Evolutionary conservation across 306 rosid species (phyloP).

Genomic region (Arachis hypogaea): DNA sequence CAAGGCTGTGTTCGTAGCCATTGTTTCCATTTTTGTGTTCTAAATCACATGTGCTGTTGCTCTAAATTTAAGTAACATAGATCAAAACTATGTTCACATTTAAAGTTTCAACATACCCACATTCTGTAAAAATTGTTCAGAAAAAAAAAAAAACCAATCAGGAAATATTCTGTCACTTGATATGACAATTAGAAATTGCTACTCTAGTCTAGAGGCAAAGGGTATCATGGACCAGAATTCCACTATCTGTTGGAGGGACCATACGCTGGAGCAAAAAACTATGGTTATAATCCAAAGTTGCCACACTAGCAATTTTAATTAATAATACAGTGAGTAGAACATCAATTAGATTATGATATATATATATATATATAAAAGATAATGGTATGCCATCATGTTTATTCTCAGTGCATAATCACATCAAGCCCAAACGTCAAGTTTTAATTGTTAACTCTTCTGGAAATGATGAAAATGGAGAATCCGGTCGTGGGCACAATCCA

Average conservation of each 20-base stretch:
- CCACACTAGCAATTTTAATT: slow-evolving; percentile 2
- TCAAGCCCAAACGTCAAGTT: slow-evolving; percentile 19
- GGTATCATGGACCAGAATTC: slow-evolving; percentile 49
- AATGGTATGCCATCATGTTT: slow-evolving; percentile 9
- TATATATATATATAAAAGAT: neutral
- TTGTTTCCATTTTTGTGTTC: neutral
- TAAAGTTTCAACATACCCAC: neutral
- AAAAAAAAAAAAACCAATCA: neutral
- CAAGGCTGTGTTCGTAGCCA: neutral
- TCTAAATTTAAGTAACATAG: slow-evolving; percentile 20
- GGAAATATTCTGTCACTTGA: too few species aligned
- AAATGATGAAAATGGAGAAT: slow-evolving; percentile 30
- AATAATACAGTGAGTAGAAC: neutral
- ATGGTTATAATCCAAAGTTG: slow-evolving; percentile 10
- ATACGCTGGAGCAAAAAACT: neutral
- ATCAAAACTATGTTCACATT: slow-evolving; percentile 6
- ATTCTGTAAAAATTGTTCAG: neutral
- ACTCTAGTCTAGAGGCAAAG: slow-evolving; percentile 7
- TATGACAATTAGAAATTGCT: neutral
- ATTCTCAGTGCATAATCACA: slow-evolving; percentile 5
- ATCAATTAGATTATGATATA: neutral
- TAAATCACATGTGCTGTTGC: neutral
- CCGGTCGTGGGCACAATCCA: slow-evolving; percentile 6
- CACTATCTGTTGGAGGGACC: slow-evolving; percentile 41
- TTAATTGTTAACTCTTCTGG: slow-evolving; percentile 5